Evolutionary conservation across 768 basidiomycete species (phyloP), one percentile per base, ranked within the genome.

Genomic region (Rhodotorula diobovata): DNA sequence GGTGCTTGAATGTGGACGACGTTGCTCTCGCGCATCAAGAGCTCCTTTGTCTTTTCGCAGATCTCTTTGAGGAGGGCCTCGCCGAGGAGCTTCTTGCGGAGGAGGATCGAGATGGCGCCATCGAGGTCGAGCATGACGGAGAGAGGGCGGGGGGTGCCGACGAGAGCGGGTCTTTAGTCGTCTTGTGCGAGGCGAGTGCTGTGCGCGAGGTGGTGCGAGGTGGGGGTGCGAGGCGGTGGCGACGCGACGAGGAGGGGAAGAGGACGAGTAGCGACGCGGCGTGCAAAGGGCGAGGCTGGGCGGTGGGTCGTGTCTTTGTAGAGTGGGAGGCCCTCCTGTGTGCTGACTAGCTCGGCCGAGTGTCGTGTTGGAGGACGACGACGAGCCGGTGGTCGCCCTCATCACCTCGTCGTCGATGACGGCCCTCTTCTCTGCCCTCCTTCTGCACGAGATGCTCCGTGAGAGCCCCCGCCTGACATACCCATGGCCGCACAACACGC

Each of bases 41-140:
- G 92, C 80, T 99, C 96, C 80, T 98, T 99, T 25, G 95, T 96
- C 83, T 98, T 98, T 79, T 96, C 95, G 84, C 96, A 98, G 86
- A 99, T 97, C 84, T 99, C 95, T 61, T 93, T 89, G 55, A 99
- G 81, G 37, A 98, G 85, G 4, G 92, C 90, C 82, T 98, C 95
- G 77, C 94, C 94, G 10, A 99, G 84, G 23, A 99, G 87, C 75
- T 96, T 93, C 83, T 78, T 78, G 46, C 71, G 72, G 11, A 74
- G 61, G 39, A 78, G 76, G 39, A 56, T 63, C 37, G 65, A 56
- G 61, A 78, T 78, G 43, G 70, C 70, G 11, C 67, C 74, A 34
- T 75, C 74, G 30, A 75, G 65, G 58, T 75, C 74, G 56, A 75
- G 70, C 67, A 66, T 66, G 35, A n/a, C 15, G n/a, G n/a, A n/a